Percentiles rank a stretch among this genome's conserved stretches.
Evolutionary conservation across 2,329 filamentous ascomycete genomes (phyloP).

Genomic region (Blastomyces parvus): DNA sequence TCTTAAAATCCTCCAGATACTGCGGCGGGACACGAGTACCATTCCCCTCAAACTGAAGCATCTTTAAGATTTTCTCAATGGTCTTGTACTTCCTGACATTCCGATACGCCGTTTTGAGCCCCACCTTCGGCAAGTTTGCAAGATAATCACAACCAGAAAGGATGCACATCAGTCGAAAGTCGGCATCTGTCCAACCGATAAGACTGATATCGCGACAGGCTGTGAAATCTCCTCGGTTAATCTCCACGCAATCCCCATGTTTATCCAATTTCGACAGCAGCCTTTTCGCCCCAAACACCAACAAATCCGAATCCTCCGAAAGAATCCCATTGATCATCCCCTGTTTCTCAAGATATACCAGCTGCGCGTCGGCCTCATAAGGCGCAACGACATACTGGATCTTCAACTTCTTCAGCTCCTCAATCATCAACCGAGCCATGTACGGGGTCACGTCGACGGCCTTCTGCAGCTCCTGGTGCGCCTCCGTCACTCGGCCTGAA

Average conservation of each 20-base stretch:
- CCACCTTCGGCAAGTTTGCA: constrained; percentile 72
- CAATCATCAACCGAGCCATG: constrained; percentile 87
- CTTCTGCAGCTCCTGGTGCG: constrained; percentile 82
- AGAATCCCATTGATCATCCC: constrained; percentile 80
- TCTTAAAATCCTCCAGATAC: constrained; percentile 70
- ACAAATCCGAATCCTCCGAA: constrained; percentile 89
- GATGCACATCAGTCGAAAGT: constrained; percentile 94
- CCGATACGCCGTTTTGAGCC: constrained; percentile 86
- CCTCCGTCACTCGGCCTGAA: constrained; percentile 70
- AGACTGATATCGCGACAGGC: constrained; percentile 80
- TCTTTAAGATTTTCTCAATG: constrained; percentile 69
- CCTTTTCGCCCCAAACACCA: constrained; percentile 88
- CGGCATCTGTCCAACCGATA: constrained; percentile 80
- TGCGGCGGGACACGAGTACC: constrained; percentile 61
- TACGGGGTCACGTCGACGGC: constrained; percentile 90
- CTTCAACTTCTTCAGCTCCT: constrained; percentile 71
- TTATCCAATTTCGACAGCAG: constrained; percentile 90
- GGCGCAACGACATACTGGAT: constrained; percentile 88
- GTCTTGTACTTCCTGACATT: constrained; percentile 84
- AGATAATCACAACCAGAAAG: constrained; percentile 94
- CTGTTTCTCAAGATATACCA: constrained; percentile 83
- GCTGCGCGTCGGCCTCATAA: constrained; percentile 94
- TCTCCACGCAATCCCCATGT: constrained; percentile 85
- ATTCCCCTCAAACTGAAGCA: constrained; percentile 83
- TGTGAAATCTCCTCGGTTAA: constrained; percentile 81